phyloP scores from a whole-genome alignment of 176 grass and related monocot genomes.

The Oryza meyeriana region DNA sequence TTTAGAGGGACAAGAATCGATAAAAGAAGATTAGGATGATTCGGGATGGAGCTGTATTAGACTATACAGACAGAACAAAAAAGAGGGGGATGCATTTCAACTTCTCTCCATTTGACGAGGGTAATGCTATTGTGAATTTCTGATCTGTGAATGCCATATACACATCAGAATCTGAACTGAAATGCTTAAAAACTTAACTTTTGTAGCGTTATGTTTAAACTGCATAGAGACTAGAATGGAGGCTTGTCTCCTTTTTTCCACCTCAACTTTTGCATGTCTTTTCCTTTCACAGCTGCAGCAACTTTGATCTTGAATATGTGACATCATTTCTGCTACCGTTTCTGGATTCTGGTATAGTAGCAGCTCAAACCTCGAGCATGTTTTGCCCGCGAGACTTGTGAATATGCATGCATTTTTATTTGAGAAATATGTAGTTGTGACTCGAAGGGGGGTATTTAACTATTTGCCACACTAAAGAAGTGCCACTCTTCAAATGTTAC shows the following conservation, averaged over 20 bases:
- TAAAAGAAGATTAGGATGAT: constrained; percentile 30
- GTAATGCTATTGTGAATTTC: constrained; percentile 4
- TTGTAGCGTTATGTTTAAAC: constrained; percentile 27
- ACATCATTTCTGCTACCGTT: neutral
- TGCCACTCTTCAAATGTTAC: too few relatives aligned
- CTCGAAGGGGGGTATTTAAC: too few relatives aligned
- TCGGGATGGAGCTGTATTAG: constrained; percentile 24
- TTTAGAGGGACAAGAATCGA: constrained; percentile 22
- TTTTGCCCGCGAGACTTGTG: neutral
- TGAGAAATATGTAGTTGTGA: too few relatives aligned
- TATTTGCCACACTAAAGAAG: too few relatives aligned
- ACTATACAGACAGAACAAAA: constrained; percentile 34
- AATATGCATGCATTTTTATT: neutral
- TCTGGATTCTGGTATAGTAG: neutral
- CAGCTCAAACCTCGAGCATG: neutral
- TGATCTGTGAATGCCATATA: constrained; percentile 22
- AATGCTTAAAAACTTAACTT: constrained; percentile 23
- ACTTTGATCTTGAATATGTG: constrained; percentile 4
- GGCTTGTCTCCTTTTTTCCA: constrained; percentile 8
- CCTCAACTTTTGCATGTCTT: neutral
- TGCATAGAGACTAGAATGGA: constrained; percentile 42
- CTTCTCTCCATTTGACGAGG: constrained; percentile 23
- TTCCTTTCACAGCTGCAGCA: neutral
- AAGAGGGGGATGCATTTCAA: constrained; percentile 22
- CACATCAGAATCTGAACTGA: constrained; percentile 36